phyloP scores from a whole-genome alignment of 2,329 filamentous ascomycete species.

The Pseudodiploospora longispora region DNA sequence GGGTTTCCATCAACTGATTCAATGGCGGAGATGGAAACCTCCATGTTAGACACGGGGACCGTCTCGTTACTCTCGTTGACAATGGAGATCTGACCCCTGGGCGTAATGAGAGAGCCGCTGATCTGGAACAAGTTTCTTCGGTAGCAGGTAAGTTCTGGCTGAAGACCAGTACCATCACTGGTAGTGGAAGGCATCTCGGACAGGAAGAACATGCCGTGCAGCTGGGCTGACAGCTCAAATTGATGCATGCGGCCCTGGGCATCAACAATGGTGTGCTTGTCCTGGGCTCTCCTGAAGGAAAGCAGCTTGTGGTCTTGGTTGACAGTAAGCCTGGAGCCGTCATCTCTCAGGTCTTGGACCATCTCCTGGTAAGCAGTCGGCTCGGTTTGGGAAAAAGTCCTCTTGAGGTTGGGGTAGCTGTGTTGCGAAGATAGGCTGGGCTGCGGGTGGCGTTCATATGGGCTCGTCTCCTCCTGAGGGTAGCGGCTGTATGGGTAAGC shows the following conservation, averaged over 20 bases:
- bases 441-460: slow-evolving; percentile 46
- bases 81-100: slow-evolving; percentile 68
- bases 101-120: slow-evolving; percentile 77
- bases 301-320: slow-evolving; percentile 55
- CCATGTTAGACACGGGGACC: slow-evolving; percentile 72
- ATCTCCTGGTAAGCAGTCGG: slow-evolving; percentile 51
- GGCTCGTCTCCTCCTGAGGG: slow-evolving; percentile 44
- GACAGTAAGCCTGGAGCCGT: slow-evolving; percentile 47
- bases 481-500: slow-evolving; percentile 47
- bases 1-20: slow-evolving; percentile 90
- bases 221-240: slow-evolving; percentile 60
- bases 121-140: slow-evolving; percentile 94
- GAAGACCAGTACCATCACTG: slow-evolving; percentile 49
- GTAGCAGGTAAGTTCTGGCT: slow-evolving; percentile 89
- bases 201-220: slow-evolving; percentile 84
- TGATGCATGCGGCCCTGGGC: slow-evolving; percentile 52
- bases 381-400: slow-evolving; percentile 48
- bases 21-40: slow-evolving; percentile 83
- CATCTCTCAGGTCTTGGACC: slow-evolving; percentile 52
- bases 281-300: slow-evolving; percentile 48
- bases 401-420: slow-evolving; percentile 48
- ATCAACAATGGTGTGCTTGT: slow-evolving; percentile 54
- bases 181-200: slow-evolving; percentile 66
- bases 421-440: slow-evolving; percentile 41
- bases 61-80: slow-evolving; percentile 78